Evolutionary conservation across 2,329 filamentous ascomycete species (phyloP), one percentile per base, ranked within the genome.

Genomic region (Pseudophaeomoniella oleicola): DNA sequence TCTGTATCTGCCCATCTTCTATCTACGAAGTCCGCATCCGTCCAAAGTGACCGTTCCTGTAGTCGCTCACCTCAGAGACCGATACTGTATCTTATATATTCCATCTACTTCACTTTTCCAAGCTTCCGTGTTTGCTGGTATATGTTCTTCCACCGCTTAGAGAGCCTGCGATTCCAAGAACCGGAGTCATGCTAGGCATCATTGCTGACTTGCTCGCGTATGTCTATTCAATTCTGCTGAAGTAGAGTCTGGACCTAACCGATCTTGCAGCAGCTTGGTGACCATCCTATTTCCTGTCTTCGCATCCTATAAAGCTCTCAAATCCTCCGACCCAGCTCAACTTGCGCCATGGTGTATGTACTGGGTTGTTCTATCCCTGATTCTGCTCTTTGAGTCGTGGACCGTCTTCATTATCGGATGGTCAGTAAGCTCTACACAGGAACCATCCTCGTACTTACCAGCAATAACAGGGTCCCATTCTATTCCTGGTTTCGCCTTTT

Each of bases 261-360:
- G 34, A 44, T 30, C 34, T 16, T 37, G 36, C 55, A 93, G 86
- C 55, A 88, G 84, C 44, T 60, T 88, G 56, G 78, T 82, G 40
- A 92, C 87, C 39, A 86, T 93, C 54, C 76, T 94, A 54, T 92
- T 96, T 56, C 90, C 90, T 36, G 76, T 94, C 44, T 96, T 94
- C 63, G 87, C 88, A 47, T 94, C 88, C 45, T 96, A 94, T 72
- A 96, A 96, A 68, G 88, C 90, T 34, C 80, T 98, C 53, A 88
- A 90, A 63, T 87, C 85, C 12, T 81, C 81, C 36, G 84, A 94
- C 58, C 86, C 87, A 2, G 79, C 84, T 27, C 78, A 92, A 54
- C 71, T 94, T 41, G 84, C 84, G 44, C 88, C 88, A 78, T 98
- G 90, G 90, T 74, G 96, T 46, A 96, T 96, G 81, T 98, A 96